phyloP scores from a whole-genome alignment of 495 filamentous ascomycete genomes.

The Hyaloscypha variabilis region DNA sequence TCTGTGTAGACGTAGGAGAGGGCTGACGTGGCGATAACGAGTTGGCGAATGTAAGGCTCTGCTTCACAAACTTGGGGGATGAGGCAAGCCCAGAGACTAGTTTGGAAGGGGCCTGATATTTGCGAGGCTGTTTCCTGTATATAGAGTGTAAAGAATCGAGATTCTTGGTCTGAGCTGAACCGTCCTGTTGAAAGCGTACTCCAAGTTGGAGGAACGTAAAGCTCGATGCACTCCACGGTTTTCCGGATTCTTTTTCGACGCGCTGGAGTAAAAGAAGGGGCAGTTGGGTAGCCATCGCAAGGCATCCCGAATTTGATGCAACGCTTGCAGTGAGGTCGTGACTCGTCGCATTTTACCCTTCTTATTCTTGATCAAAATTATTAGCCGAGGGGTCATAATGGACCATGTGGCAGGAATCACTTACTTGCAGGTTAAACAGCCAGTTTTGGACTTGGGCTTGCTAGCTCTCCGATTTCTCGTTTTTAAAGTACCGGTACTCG shows the following conservation, averaged over 20 bases:
- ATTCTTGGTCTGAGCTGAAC: neutral
- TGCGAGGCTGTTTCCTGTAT: neutral
- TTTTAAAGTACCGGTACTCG: too few species aligned
- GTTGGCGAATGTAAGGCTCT: neutral
- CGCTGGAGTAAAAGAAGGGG: too few species aligned
- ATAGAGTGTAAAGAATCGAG: neutral
- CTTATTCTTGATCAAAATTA: neutral
- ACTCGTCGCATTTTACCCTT: neutral
- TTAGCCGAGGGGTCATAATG: neutral
- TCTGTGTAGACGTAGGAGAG: too few species aligned
- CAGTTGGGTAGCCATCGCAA: neutral
- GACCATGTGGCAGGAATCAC: neutral
- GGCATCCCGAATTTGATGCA: neutral
- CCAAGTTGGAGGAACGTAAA: neutral
- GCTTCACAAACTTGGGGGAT: neutral
- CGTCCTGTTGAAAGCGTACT: neutral
- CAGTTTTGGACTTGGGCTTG: conserved; percentile 9
- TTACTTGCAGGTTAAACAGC: neutral
- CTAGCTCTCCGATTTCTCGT: too few species aligned
- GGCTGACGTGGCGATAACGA: neutral
- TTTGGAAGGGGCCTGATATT: neutral
- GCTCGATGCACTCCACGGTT: neutral
- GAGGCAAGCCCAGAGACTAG: neutral
- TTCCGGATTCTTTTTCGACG: neutral
- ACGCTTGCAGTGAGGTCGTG: neutral